phyloP scores from a whole-genome alignment of 805 yeast genomes.

The Zygotorulaspora danielsina region DNA sequence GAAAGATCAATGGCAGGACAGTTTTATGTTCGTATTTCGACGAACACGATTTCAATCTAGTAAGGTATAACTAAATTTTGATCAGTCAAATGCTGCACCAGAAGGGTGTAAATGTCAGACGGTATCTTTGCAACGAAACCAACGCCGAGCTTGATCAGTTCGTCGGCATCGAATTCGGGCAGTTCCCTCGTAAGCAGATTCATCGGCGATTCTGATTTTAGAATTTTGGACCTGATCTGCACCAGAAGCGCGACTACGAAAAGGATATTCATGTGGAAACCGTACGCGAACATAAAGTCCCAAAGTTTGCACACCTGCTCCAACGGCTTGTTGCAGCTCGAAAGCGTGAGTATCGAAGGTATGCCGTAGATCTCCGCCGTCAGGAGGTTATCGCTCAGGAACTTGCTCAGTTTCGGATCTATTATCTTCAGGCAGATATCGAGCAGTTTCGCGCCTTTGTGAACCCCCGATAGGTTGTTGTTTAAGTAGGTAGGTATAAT shows the following conservation, averaged over 20 bases:
- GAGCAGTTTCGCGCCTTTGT: slow-evolving; percentile 67
- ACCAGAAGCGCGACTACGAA: slow-evolving; percentile 81
- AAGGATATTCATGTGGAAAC: slow-evolving; percentile 79
- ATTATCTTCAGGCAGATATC: slow-evolving; percentile 66
- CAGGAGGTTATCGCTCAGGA: slow-evolving; percentile 41
- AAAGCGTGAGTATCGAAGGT: slow-evolving; percentile 74
- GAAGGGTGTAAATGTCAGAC: slow-evolving; percentile 46
- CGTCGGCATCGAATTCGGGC: slow-evolving; percentile 67
- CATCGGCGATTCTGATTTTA: slow-evolving; percentile 63
- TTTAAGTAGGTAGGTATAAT: slow-evolving; percentile 76
- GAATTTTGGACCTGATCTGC: slow-evolving; percentile 57
- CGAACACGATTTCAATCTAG: slow-evolving; percentile 50
- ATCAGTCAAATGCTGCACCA: slow-evolving; percentile 32
- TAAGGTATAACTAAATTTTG: slow-evolving; percentile 18
- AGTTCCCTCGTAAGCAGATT: slow-evolving; percentile 58
- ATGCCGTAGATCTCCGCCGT: slow-evolving; percentile 86
- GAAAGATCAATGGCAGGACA: slow-evolving; percentile 61
- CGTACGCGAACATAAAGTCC: slow-evolving; percentile 91
- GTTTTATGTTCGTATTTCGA: slow-evolving; percentile 61
- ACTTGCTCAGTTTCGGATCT: slow-evolving; percentile 67
- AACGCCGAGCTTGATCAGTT: slow-evolving; percentile 70
- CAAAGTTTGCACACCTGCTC: slow-evolving; percentile 70
- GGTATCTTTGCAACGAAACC: slow-evolving; percentile 78
- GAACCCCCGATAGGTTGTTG: slow-evolving; percentile 75
- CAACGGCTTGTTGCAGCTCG: slow-evolving; percentile 86